Percentiles rank a stretch among this genome's conserved stretches.
phyloP scores from a whole-genome alignment of 2,329 filamentous ascomycete genomes.

The Ramularia collo-cygni region DNA sequence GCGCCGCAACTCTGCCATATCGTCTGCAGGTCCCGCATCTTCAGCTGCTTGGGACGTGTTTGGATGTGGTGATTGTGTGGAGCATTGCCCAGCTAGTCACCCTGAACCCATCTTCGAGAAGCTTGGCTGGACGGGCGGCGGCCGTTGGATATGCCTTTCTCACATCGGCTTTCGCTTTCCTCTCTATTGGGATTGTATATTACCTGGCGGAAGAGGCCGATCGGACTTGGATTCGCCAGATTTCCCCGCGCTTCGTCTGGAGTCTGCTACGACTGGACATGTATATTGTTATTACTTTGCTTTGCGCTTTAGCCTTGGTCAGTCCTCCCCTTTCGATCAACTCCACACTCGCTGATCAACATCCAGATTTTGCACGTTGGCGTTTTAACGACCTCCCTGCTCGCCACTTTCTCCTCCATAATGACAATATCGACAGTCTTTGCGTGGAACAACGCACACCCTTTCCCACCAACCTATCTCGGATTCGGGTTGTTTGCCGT shows the following conservation, averaged over 20 bases:
- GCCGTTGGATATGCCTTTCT: constrained; percentile 24
- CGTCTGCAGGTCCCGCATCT: constrained; percentile 31
- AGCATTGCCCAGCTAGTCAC: constrained; percentile 21
- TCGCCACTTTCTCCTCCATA: constrained; percentile 33
- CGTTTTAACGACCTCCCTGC: constrained; percentile 33
- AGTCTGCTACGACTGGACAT: constrained; percentile 28
- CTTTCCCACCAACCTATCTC: constrained; percentile 23
- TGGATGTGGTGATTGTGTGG: constrained; percentile 39
- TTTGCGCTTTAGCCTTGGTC: constrained; percentile 26
- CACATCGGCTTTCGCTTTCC: constrained; percentile 32
- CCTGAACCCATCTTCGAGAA: constrained; percentile 13
- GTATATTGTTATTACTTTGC: constrained; percentile 21
- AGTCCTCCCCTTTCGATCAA: constrained; percentile 9
- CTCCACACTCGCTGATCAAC: constrained; percentile 3
- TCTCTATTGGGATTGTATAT: constrained; percentile 30
- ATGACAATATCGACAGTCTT: constrained; percentile 28
- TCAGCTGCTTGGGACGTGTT: constrained; percentile 31
- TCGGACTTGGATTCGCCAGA: constrained; percentile 33
- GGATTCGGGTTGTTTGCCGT: constrained; percentile 21
- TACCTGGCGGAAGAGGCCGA: constrained; percentile 32
- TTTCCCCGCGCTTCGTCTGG: constrained; percentile 33
- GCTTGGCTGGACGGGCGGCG: constrained; percentile 13
- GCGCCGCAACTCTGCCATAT: constrained; percentile 35
- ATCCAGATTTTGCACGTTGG: constrained; percentile 37
- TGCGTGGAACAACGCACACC: constrained; percentile 28